phyloP scores from a whole-genome alignment of 2,329 filamentous ascomycete genomes.

The Trichoderma citrinoviride region DNA sequence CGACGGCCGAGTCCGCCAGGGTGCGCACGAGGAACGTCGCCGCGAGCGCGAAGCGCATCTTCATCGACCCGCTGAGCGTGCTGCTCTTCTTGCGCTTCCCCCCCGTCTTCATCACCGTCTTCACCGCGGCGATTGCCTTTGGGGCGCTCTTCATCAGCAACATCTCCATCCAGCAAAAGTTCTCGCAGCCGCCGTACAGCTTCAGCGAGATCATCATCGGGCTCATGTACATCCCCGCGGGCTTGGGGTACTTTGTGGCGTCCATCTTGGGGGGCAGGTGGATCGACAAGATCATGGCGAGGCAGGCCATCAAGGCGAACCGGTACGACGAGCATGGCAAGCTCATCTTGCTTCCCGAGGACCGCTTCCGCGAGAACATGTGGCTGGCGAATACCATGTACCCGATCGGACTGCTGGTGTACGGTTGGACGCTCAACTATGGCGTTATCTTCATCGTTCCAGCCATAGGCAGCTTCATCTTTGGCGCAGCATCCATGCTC shows the following conservation, averaged over 20 bases:
- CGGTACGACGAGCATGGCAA: slow-evolving; percentile 65
- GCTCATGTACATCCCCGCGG: slow-evolving; percentile 72
- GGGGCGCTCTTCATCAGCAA: slow-evolving; percentile 74
- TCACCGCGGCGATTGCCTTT: slow-evolving; percentile 73
- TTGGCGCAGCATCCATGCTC: slow-evolving; percentile 75
- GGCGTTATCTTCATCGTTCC: slow-evolving; percentile 64
- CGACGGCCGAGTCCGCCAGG: slow-evolving; percentile 61
- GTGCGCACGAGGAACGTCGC: slow-evolving; percentile 54
- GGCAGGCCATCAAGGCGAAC: slow-evolving; percentile 67
- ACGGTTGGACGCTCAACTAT: slow-evolving; percentile 70
- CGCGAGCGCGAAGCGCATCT: slow-evolving; percentile 54
- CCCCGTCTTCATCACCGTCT: slow-evolving; percentile 69
- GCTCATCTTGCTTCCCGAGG: slow-evolving; percentile 70
- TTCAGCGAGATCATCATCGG: slow-evolving; percentile 69
- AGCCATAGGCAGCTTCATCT: slow-evolving; percentile 67
- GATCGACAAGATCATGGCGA: slow-evolving; percentile 78
- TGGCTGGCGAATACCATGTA: slow-evolving; percentile 72
- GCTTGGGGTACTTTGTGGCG: slow-evolving; percentile 58
- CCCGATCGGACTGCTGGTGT: slow-evolving; percentile 68
- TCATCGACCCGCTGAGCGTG: slow-evolving; percentile 71
- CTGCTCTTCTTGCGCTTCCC: slow-evolving; percentile 71
- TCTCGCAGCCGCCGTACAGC: slow-evolving; percentile 63
- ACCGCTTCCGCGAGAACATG: slow-evolving; percentile 79
- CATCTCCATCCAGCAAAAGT: slow-evolving; percentile 70
- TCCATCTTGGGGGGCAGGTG: slow-evolving; percentile 45